Percentiles rank a stretch among this genome's conserved stretches.
Evolutionary conservation across 495 filamentous ascomycete genomes (phyloP).

Genomic region (Jackrogersella multiformis): DNA sequence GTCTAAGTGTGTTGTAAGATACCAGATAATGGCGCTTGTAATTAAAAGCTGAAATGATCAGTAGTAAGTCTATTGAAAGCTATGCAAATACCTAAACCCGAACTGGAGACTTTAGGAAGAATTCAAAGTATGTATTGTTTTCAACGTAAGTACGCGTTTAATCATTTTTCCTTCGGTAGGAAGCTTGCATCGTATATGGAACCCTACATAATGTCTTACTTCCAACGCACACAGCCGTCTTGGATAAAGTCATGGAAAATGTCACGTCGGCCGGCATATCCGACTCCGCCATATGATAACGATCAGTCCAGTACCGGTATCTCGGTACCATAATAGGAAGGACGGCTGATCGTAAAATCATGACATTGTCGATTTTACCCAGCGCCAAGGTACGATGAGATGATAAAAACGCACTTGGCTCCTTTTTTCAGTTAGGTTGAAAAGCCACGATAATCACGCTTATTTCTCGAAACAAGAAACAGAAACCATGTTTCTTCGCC

Average conservation of each 20-base stretch:
- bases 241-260: slow-evolving; percentile 36
- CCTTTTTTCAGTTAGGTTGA: neutral
- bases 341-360: slow-evolving; percentile 6
- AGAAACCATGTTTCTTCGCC: slow-evolving; percentile 1
- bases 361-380: slow-evolving; percentile 16
- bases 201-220: slow-evolving; percentile 10
- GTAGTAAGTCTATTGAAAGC: neutral
- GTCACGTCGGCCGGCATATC: slow-evolving; percentile 20
- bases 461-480: neutral
- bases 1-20: too few species aligned
- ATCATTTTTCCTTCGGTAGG: neutral
- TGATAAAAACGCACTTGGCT: slow-evolving; percentile 7
- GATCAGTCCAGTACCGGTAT: neutral
- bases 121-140: neutral
- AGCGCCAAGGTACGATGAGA: neutral
- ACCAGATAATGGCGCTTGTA: too few species aligned
- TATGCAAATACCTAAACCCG: neutral
- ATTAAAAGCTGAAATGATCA: neutral
- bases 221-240: neutral
- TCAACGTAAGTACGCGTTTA: slow-evolving; percentile 3
- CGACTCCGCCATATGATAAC: slow-evolving; percentile 6
- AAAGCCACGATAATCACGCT: neutral
- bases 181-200: slow-evolving; percentile 3
- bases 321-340: slow-evolving; percentile 14
- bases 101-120: neutral